Base-by-base conservation (phyloP, 768 basidiomycete species). In the Clavulina sp. region DNA sequence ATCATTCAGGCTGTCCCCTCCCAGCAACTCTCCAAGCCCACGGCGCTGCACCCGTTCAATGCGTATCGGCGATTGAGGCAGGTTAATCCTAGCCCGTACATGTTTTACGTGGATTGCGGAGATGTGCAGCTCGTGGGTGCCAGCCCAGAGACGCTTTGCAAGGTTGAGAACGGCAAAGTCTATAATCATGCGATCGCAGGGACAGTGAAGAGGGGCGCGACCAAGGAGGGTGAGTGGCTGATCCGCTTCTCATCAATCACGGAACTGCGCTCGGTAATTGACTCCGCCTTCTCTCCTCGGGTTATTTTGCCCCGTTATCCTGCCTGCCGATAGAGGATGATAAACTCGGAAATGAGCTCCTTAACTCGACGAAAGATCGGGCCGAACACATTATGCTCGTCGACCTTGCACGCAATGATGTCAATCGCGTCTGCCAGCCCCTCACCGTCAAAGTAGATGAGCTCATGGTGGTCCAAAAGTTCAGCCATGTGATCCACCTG, bases 331-430 rank as follows among this genome's bases (percentile, higher is more conserved):
- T 61, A 96, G 95, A 99, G 83, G 95, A 99, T 63, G 77, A 77
- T 53, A 68, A 70, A 54, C 70, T 97, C 4, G 82, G 83, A 5
- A 72, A 77, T 16, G 75, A 78, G 32, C 73, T 99, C 13, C 67
- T 80, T 30, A 72, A 77, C 23, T 95, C 89, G 0, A 85, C 86
- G 59, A 99, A 99, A 65, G 95, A 99, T 62, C 75, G 87, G 29
- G 91, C 95, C 38, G 95, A 99, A 63, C 93, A 99, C 63, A 89
- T 97, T 64, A 97, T 97, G 95, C 78, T 99, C 52, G 88, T 96
- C 52, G 95, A 99, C 66, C 75, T 99, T 52, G 95, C 95, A 4
- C 74, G 95, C 18, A 99, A 99, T 69, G 95, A 99, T 62, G 93
- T 99, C 51, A 97, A 99, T 64, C 80, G 95, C 7, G 87, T 96